phyloP scores from a whole-genome alignment of 2,329 filamentous ascomycete species.

The Phialocephala sp. region DNA sequence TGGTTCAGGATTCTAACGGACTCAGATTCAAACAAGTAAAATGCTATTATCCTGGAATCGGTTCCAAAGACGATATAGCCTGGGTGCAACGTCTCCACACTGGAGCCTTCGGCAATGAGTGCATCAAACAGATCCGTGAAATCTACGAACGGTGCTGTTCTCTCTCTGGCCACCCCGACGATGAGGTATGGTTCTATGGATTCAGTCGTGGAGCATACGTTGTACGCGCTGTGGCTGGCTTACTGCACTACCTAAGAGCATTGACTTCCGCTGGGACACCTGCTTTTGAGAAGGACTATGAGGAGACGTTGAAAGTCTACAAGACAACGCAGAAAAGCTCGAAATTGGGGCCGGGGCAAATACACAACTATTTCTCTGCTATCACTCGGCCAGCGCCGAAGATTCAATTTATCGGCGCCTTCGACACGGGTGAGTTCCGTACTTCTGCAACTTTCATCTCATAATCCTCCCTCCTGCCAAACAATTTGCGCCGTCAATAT shows the following conservation, averaged over 20 bases:
- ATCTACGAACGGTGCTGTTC: not conserved
- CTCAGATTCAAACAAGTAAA: not conserved
- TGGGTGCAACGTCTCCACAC: not conserved
- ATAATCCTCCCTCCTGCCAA: no score
- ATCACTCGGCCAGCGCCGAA: not conserved
- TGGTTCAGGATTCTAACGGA: not conserved
- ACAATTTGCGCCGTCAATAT: no score
- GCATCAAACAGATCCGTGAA: not conserved
- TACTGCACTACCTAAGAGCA: not conserved
- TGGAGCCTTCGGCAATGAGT: not conserved
- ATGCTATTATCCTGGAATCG: not conserved
- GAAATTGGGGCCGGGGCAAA: not conserved
- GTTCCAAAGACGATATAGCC: not conserved
- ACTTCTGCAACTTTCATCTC: no score
- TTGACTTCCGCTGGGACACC: not conserved
- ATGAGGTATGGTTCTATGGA: not conserved
- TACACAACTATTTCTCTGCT: not conserved
- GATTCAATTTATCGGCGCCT: not conserved
- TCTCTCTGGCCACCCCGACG: not conserved
- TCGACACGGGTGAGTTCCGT: not conserved
- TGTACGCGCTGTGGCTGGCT: not conserved
- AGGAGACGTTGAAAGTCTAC: not conserved
- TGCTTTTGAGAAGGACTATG: not conserved
- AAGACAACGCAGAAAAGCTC: not conserved
- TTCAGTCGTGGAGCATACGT: not conserved